Evolutionary conservation across 192 early-diverging fungal species (phyloP), one percentile per base, ranked within the genome.

Genomic region (Mortierella hygrophila): DNA sequence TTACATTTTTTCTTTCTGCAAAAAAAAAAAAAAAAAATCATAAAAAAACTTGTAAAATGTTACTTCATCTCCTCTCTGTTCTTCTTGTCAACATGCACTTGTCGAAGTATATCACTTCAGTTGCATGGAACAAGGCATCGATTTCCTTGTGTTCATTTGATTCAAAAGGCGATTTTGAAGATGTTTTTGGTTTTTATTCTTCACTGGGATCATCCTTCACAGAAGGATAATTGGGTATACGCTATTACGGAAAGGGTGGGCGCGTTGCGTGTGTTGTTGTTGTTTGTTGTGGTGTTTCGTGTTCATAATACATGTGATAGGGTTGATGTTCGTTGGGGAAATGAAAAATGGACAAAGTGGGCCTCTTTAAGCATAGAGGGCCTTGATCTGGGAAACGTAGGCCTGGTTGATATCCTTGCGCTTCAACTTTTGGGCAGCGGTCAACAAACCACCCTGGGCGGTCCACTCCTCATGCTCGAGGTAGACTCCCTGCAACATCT

Each of bases 371-470:
- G 44, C 72, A 74, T 91, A 93, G 87, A 93, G 90, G 6, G 57
- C 71, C 80, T 93, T 90, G 65, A 97, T 88, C 81, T 95, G 74
- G 6, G 65, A 18, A 72, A 92, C 90, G 88, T 96, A 96, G 32
- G 83, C 88, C 72, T 93, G 89, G 74, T 90, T 88, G 68, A 99
- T 95, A 57, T 92, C 96, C 40, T 92, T 92, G 44, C 98, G 94
- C 71, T 97, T 95, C 70, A 99, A 85, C 90, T 99, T 99, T 89
- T 95, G 95, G n/a, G 97, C 97, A 32, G 98, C 96, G n/a, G 98
- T 99, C 89, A 97, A 88, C 78, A 95, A 81, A 13, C 92, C 94
- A 89, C 94, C 96, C 90, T 98, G 93, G 21, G 97, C 92, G 8
- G 97, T 98, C 98, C 98, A 99, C 83, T 97, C 94, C 57, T 96